Base-by-base conservation (phyloP, 768 basidiomycete species). In the Panus rudis region DNA sequence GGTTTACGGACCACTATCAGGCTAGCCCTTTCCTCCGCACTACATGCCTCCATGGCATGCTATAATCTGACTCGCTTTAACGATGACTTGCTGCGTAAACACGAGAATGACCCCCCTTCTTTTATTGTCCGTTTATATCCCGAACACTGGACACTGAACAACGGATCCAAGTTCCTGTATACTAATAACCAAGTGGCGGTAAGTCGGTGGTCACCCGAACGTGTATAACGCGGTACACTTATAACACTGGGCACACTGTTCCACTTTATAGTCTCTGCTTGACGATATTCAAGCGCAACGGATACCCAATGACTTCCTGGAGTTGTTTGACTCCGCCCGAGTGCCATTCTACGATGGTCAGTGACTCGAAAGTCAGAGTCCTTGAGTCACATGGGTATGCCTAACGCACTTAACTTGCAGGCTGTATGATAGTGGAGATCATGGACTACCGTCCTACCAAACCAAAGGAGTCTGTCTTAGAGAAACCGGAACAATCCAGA, bases 301-400 rank as follows among this genome's bases (percentile, higher is more conserved):
- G 37, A 90, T 92, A 70, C 89, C 89, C 11, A 79, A 84, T 23
- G 89, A 92, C 64, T 89, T 87, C 58, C 68, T 90, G 11, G 84
- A 89, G 47, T 63, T 89, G 22, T 89, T 92, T 52, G 84, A 92
- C 48, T 63, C 72, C 17, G 76, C 79, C 3, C 71, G 70, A 44
- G 72, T 88, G 3, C 84, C 85, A 17, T 92, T 88, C 62, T 92
- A 90, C 59, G 84, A 91, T 59, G 89, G 88, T 87, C 46, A 21
- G 71, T 65, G 39, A 25, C 34, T 30, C 32, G n/a, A 42, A 12
- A 14, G 6, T 27, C 27, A 4, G 28, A 16, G 16, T 17, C n/a
- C n/a, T 35, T 20, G 33, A 7, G n/a, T 35, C 27, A 4, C 37
- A 19, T 10, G 17, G 16, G 5, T 14, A 30, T 39, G 21, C 16